These are phyloP conservation scores for Crithidia sp. DNA, from an alignment of 208 protist species.

Conservation along the genomic window DNA sequence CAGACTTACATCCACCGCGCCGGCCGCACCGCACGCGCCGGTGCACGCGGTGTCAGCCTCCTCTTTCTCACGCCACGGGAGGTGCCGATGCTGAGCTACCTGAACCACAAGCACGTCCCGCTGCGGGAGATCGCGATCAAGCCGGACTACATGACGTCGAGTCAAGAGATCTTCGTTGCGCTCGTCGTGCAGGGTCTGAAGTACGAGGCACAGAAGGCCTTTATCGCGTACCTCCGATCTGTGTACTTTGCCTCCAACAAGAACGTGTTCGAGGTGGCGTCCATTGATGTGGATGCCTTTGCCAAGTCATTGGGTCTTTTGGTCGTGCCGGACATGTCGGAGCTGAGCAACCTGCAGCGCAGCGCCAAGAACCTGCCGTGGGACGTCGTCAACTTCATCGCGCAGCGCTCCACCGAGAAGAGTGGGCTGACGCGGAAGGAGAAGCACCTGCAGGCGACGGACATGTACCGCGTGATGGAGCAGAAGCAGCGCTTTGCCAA, in stretches of 20 bases:
- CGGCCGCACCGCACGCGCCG: conserved; percentile 95
- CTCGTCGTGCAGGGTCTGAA: conserved; percentile 96
- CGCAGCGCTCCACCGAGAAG: conserved; percentile 29
- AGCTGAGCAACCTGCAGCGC: conserved; percentile 78
- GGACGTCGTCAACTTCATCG: conserved; percentile 90
- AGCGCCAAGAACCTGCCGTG: conserved; percentile 91
- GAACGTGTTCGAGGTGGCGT: conserved; percentile 94
- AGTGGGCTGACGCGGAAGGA: conserved; percentile 70
- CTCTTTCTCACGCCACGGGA: conserved; percentile 98
- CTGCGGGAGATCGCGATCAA: conserved; percentile 88
- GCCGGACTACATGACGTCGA: conserved; percentile 68
- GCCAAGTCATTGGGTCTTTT: conserved; percentile 94
- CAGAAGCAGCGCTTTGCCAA: conserved; percentile 77
- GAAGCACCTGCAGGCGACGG: conserved; percentile 80
- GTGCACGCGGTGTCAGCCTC: conserved; percentile 93
- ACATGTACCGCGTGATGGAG: conserved; percentile 87
- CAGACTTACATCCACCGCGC: conserved; percentile 99
- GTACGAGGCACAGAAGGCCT: conserved; percentile 97
- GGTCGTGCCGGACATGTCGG: conserved; percentile 93
- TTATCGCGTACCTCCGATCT: conserved; percentile 97
- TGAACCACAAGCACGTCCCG: conserved; percentile 81
- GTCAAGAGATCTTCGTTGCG: conserved; percentile 90
- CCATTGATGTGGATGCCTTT: conserved; percentile 91
- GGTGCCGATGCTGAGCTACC: conserved; percentile 92
- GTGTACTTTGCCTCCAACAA: conserved; percentile 96